These are phyloP conservation scores for Salix exigua DNA, from an alignment of 345 rosid genomes.

Conservation along the genomic window DNA sequence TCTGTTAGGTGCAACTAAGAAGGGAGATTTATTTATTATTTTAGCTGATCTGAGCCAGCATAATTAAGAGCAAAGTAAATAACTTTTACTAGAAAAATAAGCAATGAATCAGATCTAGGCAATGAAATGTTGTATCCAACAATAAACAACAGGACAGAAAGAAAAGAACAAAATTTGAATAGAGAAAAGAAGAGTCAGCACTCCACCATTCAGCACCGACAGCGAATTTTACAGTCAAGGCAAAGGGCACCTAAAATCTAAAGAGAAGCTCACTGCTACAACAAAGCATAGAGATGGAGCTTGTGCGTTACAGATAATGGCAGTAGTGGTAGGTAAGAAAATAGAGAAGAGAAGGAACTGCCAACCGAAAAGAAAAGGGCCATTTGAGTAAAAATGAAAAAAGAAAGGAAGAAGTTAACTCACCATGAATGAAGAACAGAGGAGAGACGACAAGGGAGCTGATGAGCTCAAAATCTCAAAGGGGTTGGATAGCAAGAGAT, in stretches of 20 bases:
- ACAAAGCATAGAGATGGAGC: not conserved
- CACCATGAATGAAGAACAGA: not conserved
- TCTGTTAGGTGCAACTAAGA: not conserved
- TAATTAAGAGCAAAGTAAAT: not conserved
- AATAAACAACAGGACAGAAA: not conserved
- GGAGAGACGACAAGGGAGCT: not conserved
- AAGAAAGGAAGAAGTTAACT: not conserved
- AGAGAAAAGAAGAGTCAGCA: not conserved
- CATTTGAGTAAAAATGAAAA: not conserved
- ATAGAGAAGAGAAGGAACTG: not conserved
- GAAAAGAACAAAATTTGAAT: no score
- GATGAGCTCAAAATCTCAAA: not conserved
- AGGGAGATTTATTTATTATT: not conserved
- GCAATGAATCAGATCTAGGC: constrained; percentile 7
- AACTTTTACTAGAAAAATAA: not conserved
- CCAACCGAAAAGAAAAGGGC: not conserved
- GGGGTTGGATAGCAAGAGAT: not conserved
- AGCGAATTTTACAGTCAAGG: not conserved
- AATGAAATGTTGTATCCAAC: not conserved
- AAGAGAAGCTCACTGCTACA: not conserved
- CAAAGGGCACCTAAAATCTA: not conserved
- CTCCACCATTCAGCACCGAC: constrained; percentile 1
- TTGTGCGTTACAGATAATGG: not conserved
- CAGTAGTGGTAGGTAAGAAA: not conserved
- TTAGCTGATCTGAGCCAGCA: not conserved